These are phyloP conservation scores for Suillus weaverae DNA, from an alignment of 768 basidiomycete genomes.

Conservation along the genomic window DNA sequence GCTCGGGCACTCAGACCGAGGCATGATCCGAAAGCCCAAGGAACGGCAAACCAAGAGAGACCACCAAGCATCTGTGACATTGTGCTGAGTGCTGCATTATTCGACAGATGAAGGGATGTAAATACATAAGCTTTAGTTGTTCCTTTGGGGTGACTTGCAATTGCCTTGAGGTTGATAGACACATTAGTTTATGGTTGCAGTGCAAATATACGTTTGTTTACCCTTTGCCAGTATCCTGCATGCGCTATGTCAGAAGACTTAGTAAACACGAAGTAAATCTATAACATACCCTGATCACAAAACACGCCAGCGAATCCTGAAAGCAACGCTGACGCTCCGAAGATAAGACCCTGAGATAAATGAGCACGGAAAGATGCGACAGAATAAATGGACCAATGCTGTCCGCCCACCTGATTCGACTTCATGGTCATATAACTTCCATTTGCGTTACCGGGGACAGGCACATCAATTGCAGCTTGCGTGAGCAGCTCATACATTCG, in stretches of 20 bases:
- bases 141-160: constrained; percentile 34
- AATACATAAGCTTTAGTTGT: constrained; percentile 37
- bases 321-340: constrained; percentile 22
- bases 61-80: constrained; percentile 39
- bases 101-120: neutral
- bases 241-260: constrained; percentile 4
- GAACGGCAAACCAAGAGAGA: constrained; percentile 35
- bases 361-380: neutral
- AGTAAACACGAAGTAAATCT: neutral
- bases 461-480: constrained; percentile 16
- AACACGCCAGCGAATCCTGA: constrained; percentile 37
- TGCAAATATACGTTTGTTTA: constrained; percentile 8
- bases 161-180: constrained; percentile 25
- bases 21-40: constrained; percentile 35
- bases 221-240: constrained; percentile 42
- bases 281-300: constrained; percentile 34
- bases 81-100: neutral
- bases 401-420: constrained; percentile 16
- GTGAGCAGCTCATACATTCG: constrained; percentile 19
- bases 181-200: neutral
- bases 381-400: neutral
- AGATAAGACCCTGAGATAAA: constrained; percentile 21
- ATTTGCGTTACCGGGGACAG: constrained; percentile 15
- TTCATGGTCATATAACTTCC: constrained; percentile 23
- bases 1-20: constrained; percentile 30